Percentiles rank a stretch among this genome's conserved stretches.
phyloP scores from a whole-genome alignment of 2,329 filamentous ascomycete genomes.

The Xylaria sp. region DNA sequence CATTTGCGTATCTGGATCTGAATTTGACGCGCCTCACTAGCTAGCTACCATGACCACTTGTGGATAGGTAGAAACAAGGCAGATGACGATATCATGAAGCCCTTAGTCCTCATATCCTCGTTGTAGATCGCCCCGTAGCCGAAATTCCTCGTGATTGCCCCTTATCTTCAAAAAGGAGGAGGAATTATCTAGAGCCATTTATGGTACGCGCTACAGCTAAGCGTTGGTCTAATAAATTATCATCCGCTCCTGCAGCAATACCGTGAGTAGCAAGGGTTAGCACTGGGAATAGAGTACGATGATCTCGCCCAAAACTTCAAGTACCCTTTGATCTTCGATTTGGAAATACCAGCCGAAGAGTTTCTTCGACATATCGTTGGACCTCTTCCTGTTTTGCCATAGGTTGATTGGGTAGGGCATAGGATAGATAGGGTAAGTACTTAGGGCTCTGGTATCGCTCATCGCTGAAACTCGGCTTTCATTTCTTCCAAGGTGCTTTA shows the following conservation, averaged over 20 bases:
- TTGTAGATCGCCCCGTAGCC: too few species aligned
- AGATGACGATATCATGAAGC: neutral
- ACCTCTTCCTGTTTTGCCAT: too few species aligned
- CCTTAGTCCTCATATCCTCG: too few species aligned
- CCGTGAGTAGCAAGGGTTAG: slow-evolving; percentile 22
- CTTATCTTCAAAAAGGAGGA: too few species aligned
- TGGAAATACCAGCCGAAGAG: slow-evolving; percentile 15
- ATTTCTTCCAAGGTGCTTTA: too few species aligned
- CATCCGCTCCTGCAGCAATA: slow-evolving; percentile 22
- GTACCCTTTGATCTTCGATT: slow-evolving; percentile 29
- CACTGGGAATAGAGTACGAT: slow-evolving; percentile 11
- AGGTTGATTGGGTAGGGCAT: too few species aligned
- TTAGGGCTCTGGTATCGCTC: neutral
- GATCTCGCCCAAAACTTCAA: slow-evolving; percentile 25
- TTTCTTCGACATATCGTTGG: slow-evolving; percentile 22
- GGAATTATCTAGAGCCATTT: too few species aligned
- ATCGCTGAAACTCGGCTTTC: neutral
- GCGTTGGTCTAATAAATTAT: too few species aligned
- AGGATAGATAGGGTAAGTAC: too few species aligned
- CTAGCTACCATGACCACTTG: neutral
- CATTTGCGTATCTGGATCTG: neutral
- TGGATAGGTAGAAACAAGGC: neutral
- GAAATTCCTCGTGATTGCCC: too few species aligned
- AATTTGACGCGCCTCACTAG: neutral
- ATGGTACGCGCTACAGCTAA: too few species aligned